phyloP scores from a whole-genome alignment of 495 filamentous ascomycete genomes.

The Penicillium subrubescens region DNA sequence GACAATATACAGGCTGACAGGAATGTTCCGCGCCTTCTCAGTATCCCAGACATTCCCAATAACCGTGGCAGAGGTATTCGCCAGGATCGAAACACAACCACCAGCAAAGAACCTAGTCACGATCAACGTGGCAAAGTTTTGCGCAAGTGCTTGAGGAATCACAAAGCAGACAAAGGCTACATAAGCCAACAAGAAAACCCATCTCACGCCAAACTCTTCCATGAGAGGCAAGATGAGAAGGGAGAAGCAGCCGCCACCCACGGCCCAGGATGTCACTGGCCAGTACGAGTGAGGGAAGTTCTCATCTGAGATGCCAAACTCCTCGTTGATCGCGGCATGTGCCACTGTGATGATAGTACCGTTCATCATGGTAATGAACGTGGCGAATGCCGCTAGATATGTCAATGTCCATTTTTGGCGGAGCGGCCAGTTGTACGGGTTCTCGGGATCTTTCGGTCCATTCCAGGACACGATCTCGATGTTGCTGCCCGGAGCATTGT shows the following conservation, averaged over 20 bases:
- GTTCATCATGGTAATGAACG: slow-evolving; percentile 44
- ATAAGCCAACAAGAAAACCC: slow-evolving; percentile 48
- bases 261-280: slow-evolving; percentile 51
- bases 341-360: slow-evolving; percentile 50
- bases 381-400: slow-evolving; percentile 26
- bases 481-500: slow-evolving; percentile 17
- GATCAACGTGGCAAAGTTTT: slow-evolving; percentile 53
- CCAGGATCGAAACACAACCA: slow-evolving; percentile 47
- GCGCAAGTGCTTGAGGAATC: slow-evolving; percentile 50
- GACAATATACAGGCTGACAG: slow-evolving; percentile 49
- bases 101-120: slow-evolving; percentile 51
- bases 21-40: slow-evolving; percentile 42
- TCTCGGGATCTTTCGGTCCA: slow-evolving; percentile 53
- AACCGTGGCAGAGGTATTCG: slow-evolving; percentile 47
- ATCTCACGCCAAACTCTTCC: slow-evolving; percentile 53
- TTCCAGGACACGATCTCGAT: slow-evolving; percentile 48
- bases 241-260: slow-evolving; percentile 50
- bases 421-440: slow-evolving; percentile 64
- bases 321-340: slow-evolving; percentile 37
- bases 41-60: slow-evolving; percentile 53
- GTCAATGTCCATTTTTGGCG: slow-evolving; percentile 44
- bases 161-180: slow-evolving; percentile 46
- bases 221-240: slow-evolving; percentile 53
- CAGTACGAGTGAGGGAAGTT: slow-evolving; percentile 56
- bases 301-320: slow-evolving; percentile 48